Evolutionary conservation across 2,329 filamentous ascomycete species (phyloP).

Genomic region (Exserohilum rostratum): DNA sequence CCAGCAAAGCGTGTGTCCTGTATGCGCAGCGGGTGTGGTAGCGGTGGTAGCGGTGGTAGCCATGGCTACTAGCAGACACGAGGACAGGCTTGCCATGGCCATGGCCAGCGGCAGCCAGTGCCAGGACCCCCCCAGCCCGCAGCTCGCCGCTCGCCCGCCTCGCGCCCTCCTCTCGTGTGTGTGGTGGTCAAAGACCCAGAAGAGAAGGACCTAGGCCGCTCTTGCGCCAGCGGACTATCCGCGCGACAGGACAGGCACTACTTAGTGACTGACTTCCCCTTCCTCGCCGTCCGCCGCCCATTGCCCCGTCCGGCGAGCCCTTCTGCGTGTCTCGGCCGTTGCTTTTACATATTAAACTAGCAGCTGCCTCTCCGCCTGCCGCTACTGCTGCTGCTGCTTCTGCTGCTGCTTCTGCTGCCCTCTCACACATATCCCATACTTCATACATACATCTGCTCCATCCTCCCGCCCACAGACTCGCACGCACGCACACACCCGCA

Average conservation of each 20-base stretch:
- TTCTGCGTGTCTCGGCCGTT: neutral
- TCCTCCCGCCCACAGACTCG: neutral
- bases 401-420: too few relatives aligned
- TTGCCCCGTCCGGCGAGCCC: conserved; percentile 3
- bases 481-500: neutral
- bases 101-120: too few relatives aligned
- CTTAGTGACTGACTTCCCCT: neutral
- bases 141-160: conserved; percentile 2
- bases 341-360: conserved; percentile 5
- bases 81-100: too few relatives aligned
- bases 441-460: too few relatives aligned
- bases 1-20: conserved; percentile 2
- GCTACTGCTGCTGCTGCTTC: too few relatives aligned
- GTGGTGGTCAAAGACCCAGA: too few relatives aligned
- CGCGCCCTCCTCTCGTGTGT: too few relatives aligned
- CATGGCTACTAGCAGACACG: too few relatives aligned
- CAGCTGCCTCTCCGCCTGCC: neutral
- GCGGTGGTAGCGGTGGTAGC: too few relatives aligned
- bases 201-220: conserved; percentile 25
- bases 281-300: neutral
- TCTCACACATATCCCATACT: neutral
- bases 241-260: conserved; percentile 10
- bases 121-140: conserved; percentile 4
- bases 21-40: too few relatives aligned
- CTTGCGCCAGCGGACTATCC: conserved; percentile 21